Base-by-base conservation (phyloP, 176 grass and related monocot species). In the Secale cereale region DNA sequence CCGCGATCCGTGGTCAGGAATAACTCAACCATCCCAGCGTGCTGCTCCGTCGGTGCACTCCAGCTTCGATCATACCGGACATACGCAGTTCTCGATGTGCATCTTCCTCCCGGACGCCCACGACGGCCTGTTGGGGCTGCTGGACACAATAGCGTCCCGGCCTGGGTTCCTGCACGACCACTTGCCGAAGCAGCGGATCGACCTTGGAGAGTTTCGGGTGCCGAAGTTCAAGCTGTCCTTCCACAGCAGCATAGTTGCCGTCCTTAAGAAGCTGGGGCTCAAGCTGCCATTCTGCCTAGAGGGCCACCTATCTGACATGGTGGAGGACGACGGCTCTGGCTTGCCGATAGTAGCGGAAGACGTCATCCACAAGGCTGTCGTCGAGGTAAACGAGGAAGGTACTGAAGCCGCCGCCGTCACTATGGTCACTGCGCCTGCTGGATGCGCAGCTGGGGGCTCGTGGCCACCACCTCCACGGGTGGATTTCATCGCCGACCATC, bases 51-150 rank as follows among this genome's bases (percentile, higher is more conserved):
- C 15, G 46, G 5, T 1, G 46, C 46, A 50, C 15, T 6, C 46
- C 5, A 50, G 46, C 46, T 50, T 2, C 14, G 15, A 50, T 50
- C 46, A 0, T 50, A 15, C 1, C 15, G 5, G 15, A 0, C 46
- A 50, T 50, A 30, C 29, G 10, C 41, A 31, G 60, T 76, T 65
- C 41, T 85, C 82, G 1, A 88, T 91, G 90, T 77, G 60, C 36
- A 72, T 88, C 35, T 78, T 91, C 45, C 82, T 72, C 37, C 69
- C n/a, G 12, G n/a, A 45, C n/a, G 37, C 69, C n/a, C 12, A 4
- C 6, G 37, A 72, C 50, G 86, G 78, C 31, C 17, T 91, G 10
- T 10, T 13, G 25, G 17, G 14, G 16, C 68, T 88, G 3, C 20
- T 78, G 1, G 17, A 82, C 7, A 66, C 10, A 19, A 71, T 91